Evolutionary conservation across 2,329 filamentous ascomycete genomes (phyloP), one percentile per base, ranked within the genome.

Genomic region (Penicillium sp.): DNA sequence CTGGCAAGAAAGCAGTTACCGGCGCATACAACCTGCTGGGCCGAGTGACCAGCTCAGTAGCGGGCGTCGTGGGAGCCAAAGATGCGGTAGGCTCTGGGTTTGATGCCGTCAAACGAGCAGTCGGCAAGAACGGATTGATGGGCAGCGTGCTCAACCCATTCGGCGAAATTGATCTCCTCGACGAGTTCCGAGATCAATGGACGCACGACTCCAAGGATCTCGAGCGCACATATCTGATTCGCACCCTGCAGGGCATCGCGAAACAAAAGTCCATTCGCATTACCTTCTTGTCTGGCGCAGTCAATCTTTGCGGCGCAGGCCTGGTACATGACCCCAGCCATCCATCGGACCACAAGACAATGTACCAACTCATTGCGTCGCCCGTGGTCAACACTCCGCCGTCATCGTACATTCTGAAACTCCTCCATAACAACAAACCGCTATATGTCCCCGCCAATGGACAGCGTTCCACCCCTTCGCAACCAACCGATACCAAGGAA

Each of bases 141-240:
- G 93, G 93, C 60, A 89, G 91, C 57, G 91, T 97, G 40, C 79
- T 99, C 49, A 97, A 91, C 76, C 92, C 95, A 35, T 99, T 99
- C 71, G 94, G 94, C 55, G 94, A 97, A 63, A 87, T 99, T 59
- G 94, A 97, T 67, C 84, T 97, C 51, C 85, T 94, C 53, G 94
- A 99, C 74, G 94, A 97, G 69, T 78, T 97, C 58, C 87, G 93
- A 68, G 94, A 99, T 71, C 88, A 96, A 80, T 99, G 94, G 94
- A 99, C 94, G 21, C 94, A 99, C 68, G 93, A 97, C 52, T 92
- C 89, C 52, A 99, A 97, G 82, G 94, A 99, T 66, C 85, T 99
- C 42, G 94, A 99, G 75, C 83, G 94, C 57, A 99, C 94, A 6
- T 99, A 99, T 71, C 80, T 99, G 60, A 96, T 99, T 69, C 87